These are phyloP conservation scores for Phytophthora tubulina DNA, from an alignment of 352 stramenopile genomes.

Conservation along the genomic window DNA sequence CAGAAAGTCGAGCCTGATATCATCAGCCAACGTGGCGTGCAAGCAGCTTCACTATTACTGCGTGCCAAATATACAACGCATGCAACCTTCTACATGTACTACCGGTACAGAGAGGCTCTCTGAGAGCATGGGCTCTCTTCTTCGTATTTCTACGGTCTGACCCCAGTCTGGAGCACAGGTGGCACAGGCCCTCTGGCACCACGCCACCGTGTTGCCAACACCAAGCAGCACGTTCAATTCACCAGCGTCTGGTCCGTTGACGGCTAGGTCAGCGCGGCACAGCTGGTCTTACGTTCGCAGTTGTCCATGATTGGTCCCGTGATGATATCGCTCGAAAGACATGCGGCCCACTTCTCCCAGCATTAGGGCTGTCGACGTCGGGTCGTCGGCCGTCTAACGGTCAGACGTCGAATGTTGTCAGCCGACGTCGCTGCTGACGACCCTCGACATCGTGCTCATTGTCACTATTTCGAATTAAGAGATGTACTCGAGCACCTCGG, in stretches of 20 bases:
- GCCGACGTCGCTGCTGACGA: no score
- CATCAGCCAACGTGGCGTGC: conserved; percentile 8
- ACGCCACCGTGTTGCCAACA: not conserved
- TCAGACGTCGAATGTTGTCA: no score
- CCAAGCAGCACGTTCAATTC: not conserved
- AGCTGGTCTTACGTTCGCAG: not conserved
- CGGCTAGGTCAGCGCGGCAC: not conserved
- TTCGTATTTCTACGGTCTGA: conserved; percentile 6
- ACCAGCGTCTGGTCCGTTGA: not conserved
- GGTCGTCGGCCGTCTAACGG: no score
- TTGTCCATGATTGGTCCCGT: not conserved
- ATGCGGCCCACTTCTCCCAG: not conserved
- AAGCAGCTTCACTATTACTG: not conserved
- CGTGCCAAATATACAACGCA: not conserved
- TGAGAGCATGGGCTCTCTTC: not conserved
- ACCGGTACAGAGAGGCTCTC: not conserved
- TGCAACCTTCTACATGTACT: not conserved
- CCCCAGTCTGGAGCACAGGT: not conserved
- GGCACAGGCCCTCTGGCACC: not conserved
- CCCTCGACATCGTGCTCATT: no score
- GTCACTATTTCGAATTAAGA: no score
- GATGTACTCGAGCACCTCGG: no score
- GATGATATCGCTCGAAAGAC: not conserved
- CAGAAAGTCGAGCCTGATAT: conserved; percentile 11
- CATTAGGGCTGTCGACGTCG: not conserved